These are phyloP conservation scores for Fusarium coffeatum DNA, from an alignment of 2,329 filamentous ascomycete genomes.

Conservation along the genomic window DNA sequence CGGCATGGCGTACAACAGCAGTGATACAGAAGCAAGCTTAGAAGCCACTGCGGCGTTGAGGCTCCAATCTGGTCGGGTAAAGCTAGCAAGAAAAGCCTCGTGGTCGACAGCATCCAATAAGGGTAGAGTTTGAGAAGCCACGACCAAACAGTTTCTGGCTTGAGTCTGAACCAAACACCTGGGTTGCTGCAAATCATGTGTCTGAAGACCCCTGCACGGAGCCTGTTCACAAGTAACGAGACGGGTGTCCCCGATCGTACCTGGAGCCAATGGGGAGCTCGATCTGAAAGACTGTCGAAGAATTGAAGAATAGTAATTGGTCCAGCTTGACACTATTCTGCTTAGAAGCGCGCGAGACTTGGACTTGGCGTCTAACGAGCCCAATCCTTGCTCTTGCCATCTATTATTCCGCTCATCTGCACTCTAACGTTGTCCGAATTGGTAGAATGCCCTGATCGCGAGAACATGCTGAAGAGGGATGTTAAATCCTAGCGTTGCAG, in stretches of 20 bases:
- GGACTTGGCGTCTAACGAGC: slow-evolving; percentile 3
- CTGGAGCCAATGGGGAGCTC: slow-evolving; percentile 40
- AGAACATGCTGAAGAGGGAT: slow-evolving; percentile 28
- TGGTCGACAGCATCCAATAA: slow-evolving; percentile 34
- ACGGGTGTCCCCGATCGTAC: slow-evolving; percentile 42
- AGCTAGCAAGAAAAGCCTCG: slow-evolving; percentile 33
- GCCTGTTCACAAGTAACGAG: slow-evolving; percentile 40
- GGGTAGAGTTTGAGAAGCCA: slow-evolving; percentile 12
- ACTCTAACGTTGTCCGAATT: neutral
- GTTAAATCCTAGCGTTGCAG: slow-evolving; percentile 36
- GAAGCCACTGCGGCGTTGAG: slow-evolving; percentile 20
- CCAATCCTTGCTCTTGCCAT: slow-evolving; percentile 21
- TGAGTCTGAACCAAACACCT: slow-evolving; percentile 41
- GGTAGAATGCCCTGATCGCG: slow-evolving; percentile 16
- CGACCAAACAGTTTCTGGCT: slow-evolving; percentile 33
- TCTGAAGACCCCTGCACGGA: slow-evolving; percentile 44
- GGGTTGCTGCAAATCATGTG: slow-evolving; percentile 52
- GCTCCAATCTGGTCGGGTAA: slow-evolving; percentile 28
- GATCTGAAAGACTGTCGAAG: slow-evolving; percentile 38
- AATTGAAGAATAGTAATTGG: slow-evolving; percentile 33
- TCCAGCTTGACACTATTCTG: slow-evolving; percentile 11
- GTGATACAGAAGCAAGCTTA: slow-evolving; percentile 12
- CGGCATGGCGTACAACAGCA: neutral
- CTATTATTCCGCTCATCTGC: slow-evolving; percentile 7
- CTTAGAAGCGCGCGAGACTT: slow-evolving; percentile 22